Base-by-base conservation (phyloP, 1,284 basidiomycete genomes). In the Moesziomyces parantarcticus region DNA sequence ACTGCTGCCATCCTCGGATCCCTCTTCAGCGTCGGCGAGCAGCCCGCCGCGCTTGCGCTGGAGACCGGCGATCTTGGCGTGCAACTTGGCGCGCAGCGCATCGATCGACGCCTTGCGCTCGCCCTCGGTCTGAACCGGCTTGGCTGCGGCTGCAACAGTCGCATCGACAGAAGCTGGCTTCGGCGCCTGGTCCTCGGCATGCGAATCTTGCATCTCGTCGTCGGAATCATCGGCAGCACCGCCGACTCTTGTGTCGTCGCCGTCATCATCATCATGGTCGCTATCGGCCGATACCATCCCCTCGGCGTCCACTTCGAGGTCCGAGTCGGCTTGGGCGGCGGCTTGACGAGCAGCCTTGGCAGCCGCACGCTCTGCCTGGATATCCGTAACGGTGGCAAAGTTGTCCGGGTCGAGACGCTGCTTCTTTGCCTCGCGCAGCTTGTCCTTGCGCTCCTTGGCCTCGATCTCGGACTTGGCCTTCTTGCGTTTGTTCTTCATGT, bases 401-500 rank as follows among this genome's bases (percentile, higher is more conserved):
- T 82, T 82, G 51, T 69, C 79, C 6, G 81, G 80, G 44, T 83
- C 80, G 39, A 82, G 73, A 54, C 75, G 64, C 39, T 76, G 75
- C 61, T 76, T 61, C 58, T 81, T 82, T 4, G 75, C 69, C 29
- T 68, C 75, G 16, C 66, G 64, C 14, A 65, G 53, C 53, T 65
- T 67, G 9, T 73, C 55, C 58, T 83, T 83, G 43, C 75, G 69
- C 50, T 72, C 70, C n/a, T 69, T 58, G 1, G 76, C 76, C 36
- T 80, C 75, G 45, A 75, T 63, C 49, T 78, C 76, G 39, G 75
- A 76, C 58, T 83, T 77, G 47, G 69, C 71, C 75, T 81, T 79
- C 52, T 75, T 78, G 57, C 73, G 71, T 50, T 78, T 81, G 70
- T 81, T 83, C 68, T 83, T 83, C 61, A 77, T 72, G 73, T 73